phyloP scores from a whole-genome alignment of 2,329 filamentous ascomycete genomes.

The Sclerotinia spermophila region DNA sequence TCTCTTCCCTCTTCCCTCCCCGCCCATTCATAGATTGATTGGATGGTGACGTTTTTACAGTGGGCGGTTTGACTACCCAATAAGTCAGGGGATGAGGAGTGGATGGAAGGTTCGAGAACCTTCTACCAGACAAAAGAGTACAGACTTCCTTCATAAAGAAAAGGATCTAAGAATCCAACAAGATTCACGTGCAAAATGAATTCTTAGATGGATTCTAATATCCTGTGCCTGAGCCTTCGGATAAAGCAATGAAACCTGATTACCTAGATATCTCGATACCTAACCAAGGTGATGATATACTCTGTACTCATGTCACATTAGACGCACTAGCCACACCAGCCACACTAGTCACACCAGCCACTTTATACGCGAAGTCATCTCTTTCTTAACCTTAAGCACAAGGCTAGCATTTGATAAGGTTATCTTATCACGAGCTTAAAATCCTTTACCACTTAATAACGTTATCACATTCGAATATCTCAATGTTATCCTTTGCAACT shows the following conservation, averaged over 20 bases:
- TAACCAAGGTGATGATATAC: not conserved
- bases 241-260: no score
- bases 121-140: no score
- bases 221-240: not conserved
- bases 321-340: not conserved
- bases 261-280: not conserved
- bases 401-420: no score
- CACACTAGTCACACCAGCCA: not conserved
- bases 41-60: conserved; percentile 9
- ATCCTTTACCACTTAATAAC: no score
- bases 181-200: accelerated
- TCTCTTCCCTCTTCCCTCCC: conserved; percentile 7
- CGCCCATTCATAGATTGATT: not conserved
- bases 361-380: not conserved
- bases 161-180: not conserved
- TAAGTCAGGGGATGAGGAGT: not conserved
- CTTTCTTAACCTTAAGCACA: no score
- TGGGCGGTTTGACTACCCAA: not conserved
- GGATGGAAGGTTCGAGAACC: conserved; percentile 5
- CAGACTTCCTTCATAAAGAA: no score
- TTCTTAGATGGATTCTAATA: not conserved
- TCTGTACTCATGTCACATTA: not conserved
- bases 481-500: not conserved
- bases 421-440: no score
- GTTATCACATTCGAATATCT: not conserved